Evolutionary conservation across 2,329 filamentous ascomycete genomes (phyloP).

Genomic region (Dactylonectria estremocensis): DNA sequence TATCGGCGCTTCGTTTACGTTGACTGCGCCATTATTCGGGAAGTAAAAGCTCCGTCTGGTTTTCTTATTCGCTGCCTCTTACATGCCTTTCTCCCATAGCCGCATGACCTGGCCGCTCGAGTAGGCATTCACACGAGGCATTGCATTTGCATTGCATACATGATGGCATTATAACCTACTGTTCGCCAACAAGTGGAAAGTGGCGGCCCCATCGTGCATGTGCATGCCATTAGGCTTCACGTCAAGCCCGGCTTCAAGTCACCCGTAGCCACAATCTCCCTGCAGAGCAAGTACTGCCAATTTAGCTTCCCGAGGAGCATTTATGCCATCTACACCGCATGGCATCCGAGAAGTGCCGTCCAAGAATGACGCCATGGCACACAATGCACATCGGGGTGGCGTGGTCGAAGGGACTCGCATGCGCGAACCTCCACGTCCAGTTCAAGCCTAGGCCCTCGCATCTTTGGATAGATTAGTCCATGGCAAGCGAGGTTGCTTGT

Average conservation of each 20-base stretch:
- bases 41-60: background rate
- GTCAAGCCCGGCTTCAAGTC: slow-evolving; percentile 8
- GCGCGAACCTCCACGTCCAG: background rate
- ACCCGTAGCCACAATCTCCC: background rate
- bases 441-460: slow-evolving; percentile 1
- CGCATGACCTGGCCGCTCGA: slow-evolving; percentile 1
- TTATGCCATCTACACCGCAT: background rate
- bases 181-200: background rate
- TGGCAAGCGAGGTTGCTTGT: background rate
- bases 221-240: slow-evolving; percentile 9
- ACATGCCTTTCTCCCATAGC: background rate
- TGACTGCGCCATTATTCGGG: slow-evolving; percentile 11
- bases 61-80: background rate
- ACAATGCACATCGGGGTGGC: background rate
- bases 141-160: slow-evolving; percentile 26
- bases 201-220: background rate
- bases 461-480: slow-evolving; percentile 4
- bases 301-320: background rate
- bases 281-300: background rate
- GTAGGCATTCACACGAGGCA: background rate
- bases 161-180: slow-evolving; percentile 11
- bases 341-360: background rate
- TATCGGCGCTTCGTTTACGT: slow-evolving; percentile 7
- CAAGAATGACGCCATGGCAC: slow-evolving; percentile 8
- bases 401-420: background rate